Conservation (phyloP, 2,329 filamentous ascomycete genomes). For the Cadophora malorum region DNA sequence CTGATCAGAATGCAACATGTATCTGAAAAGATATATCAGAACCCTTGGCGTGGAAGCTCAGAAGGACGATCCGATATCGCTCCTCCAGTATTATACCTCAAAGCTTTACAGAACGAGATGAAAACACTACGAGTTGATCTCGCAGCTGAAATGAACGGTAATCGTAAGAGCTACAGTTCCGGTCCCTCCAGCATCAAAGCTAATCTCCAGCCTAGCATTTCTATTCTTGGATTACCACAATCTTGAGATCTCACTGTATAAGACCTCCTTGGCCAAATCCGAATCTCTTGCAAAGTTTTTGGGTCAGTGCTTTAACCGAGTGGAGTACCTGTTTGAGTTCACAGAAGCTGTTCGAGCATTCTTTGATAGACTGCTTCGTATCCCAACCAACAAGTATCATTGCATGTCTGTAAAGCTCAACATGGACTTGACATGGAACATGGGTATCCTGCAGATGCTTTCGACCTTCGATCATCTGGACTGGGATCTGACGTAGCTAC, state of each 20-base stretch:
- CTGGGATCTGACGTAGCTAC: slow-evolving; percentile 48
- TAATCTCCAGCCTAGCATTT: neutral
- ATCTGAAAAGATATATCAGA: slow-evolving; percentile 25
- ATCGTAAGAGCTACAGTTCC: slow-evolving; percentile 24
- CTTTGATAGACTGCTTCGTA: slow-evolving; percentile 26
- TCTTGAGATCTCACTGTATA: slow-evolving; percentile 22
- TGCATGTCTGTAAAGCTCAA: slow-evolving; percentile 23
- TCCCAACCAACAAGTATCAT: slow-evolving; percentile 27
- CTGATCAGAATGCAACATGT: slow-evolving; percentile 29
- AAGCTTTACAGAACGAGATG: slow-evolving; percentile 27
- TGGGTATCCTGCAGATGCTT: slow-evolving; percentile 48
- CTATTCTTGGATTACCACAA: slow-evolving; percentile 23
- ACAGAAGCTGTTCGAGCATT: slow-evolving; percentile 28
- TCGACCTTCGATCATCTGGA: slow-evolving; percentile 48
- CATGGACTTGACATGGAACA: slow-evolving; percentile 45
- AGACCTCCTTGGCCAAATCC: slow-evolving; percentile 32
- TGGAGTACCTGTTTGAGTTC: slow-evolving; percentile 35
- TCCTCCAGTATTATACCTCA: slow-evolving; percentile 28
- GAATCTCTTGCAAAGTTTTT: slow-evolving; percentile 9
- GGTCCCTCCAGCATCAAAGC: neutral
- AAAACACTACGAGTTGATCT: slow-evolving; percentile 21
- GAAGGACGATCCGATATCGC: neutral
- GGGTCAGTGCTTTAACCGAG: slow-evolving; percentile 27
- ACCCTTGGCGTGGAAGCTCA: slow-evolving; percentile 26
- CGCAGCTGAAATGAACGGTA: slow-evolving; percentile 13